Conservation (phyloP, 805 yeast species). For the Sugiyamaella marilandica region DNA sequence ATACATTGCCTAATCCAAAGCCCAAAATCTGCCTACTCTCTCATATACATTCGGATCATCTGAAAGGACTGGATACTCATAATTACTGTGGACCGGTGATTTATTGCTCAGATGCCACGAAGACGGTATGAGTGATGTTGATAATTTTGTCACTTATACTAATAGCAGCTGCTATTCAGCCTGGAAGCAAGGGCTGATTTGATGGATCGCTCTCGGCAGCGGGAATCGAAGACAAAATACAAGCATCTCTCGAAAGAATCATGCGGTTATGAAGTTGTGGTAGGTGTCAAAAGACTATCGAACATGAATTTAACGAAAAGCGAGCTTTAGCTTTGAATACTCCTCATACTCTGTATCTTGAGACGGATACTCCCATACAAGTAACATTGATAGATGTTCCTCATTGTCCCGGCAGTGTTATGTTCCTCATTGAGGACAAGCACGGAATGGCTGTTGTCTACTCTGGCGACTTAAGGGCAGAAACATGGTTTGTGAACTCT, state of each 20-base stretch:
- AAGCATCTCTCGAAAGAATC: constrained; percentile 11
- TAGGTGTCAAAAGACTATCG: background rate
- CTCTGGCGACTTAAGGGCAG: constrained; percentile 59
- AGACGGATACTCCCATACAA: constrained; percentile 21
- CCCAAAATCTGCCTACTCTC: constrained; percentile 39
- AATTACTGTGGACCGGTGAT: constrained; percentile 39
- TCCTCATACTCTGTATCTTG: constrained; percentile 22
- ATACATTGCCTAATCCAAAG: constrained; percentile 11
- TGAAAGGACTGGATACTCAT: constrained; percentile 41
- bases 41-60: constrained; percentile 54
- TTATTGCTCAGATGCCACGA: constrained; percentile 46
- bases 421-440: constrained; percentile 44
- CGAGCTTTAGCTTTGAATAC: constrained; percentile 18
- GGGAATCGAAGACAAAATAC: constrained; percentile 6
- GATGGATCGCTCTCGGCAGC: background rate
- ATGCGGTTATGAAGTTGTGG: constrained; percentile 10
- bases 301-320: background rate
- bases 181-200: constrained; percentile 2
- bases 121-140: constrained; percentile 12
- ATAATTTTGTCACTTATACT: background rate
- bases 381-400: constrained; percentile 44
- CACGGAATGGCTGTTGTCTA: constrained; percentile 37
- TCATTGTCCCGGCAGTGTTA: constrained; percentile 58
- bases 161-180: constrained; percentile 7
- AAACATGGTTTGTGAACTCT: constrained; percentile 45